Evolutionary conservation across 805 yeast species (phyloP).

Genomic region (Ogataea minuta): DNA sequence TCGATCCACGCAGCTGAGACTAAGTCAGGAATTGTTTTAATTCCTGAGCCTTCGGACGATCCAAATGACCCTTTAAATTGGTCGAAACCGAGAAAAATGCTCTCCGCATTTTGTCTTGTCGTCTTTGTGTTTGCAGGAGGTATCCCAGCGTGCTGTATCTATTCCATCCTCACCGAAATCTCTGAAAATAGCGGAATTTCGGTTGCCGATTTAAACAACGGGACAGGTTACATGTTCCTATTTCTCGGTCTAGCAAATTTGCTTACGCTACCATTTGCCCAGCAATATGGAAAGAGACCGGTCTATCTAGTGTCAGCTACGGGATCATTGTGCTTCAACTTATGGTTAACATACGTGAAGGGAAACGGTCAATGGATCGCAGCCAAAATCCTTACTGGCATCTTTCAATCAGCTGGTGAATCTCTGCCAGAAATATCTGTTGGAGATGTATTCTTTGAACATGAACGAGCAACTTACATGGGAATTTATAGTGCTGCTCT

Average conservation of each 20-base stretch:
- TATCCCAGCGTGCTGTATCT: constrained; percentile 28
- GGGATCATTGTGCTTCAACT: constrained; percentile 29
- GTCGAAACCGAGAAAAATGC: constrained; percentile 47
- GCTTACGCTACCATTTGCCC: constrained; percentile 37
- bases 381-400: constrained; percentile 31
- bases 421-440: constrained; percentile 49
- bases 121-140: constrained; percentile 36
- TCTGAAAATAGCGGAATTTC: constrained; percentile 22
- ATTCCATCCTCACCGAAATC: constrained; percentile 28
- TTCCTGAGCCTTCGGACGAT: constrained; percentile 65
- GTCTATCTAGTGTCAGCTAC: constrained; percentile 34
- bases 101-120: constrained; percentile 44
- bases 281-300: constrained; percentile 40
- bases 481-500: constrained; percentile 53
- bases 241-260: constrained; percentile 41
- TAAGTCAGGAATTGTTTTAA: constrained; percentile 44
- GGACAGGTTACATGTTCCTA: constrained; percentile 40
- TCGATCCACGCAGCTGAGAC: constrained; percentile 12
- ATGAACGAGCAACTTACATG: constrained; percentile 48
- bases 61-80: constrained; percentile 73
- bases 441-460: constrained; percentile 50
- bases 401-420: constrained; percentile 40
- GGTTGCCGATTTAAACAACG: constrained; percentile 32
- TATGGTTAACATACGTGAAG: constrained; percentile 36
- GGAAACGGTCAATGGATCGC: constrained; percentile 35